Evolutionary conservation across 140 eudicot species (phyloP), one percentile per base, ranked within the genome.

Genomic region (Anethum foeniculum): DNA sequence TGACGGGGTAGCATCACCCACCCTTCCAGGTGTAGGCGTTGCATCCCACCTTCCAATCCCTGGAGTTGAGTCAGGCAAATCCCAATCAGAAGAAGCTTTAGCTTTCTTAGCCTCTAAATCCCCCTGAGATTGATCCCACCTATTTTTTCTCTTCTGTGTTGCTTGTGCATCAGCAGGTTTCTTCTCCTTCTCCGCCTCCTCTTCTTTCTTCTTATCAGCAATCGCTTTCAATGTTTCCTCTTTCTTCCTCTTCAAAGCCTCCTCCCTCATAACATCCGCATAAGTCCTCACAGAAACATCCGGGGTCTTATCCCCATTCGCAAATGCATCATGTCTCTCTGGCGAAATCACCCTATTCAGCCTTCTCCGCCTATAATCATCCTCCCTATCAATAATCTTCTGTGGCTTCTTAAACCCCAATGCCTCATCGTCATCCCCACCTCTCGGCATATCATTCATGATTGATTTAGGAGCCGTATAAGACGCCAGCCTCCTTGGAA

Each of bases 21-120:
- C 68, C 78, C 99, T 88, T 13, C 98, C 98, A 0, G 99, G 97
- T 6, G 99, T 92, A 1, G 99, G 99, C 27, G 99, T 95, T 5
- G 97, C 99, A 85, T 95, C 99, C 99, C 99, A 95, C 82, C 99
- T 85, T 34, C 97, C 98, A 81, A 94, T 90, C 44, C 97, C 99
- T 0, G 97, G 99, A 46, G 97, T 92, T 0, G 99, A 93, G 69
- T 95, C 99, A 0, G 97, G 99, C 90, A 88, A 72, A 82, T 95
- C 99, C 99, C 98, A 95, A 83, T 92, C 98, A 7, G 97, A 94
- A 19, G 89, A 90, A 7, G 90, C 68, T 75, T 95, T 95, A 0
- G 92, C 87, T 83, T 92, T 94, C 93, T 92, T 62, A n/a, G 80
- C 89, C 58, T 71, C 84, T 6, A 71, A 77, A 28, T 87, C 97